Percentiles rank a stretch among this genome's conserved stretches.
These are phyloP conservation scores for Erodium chrysanthum DNA, from an alignment of 441 rosid species.

Conservation along the genomic window DNA sequence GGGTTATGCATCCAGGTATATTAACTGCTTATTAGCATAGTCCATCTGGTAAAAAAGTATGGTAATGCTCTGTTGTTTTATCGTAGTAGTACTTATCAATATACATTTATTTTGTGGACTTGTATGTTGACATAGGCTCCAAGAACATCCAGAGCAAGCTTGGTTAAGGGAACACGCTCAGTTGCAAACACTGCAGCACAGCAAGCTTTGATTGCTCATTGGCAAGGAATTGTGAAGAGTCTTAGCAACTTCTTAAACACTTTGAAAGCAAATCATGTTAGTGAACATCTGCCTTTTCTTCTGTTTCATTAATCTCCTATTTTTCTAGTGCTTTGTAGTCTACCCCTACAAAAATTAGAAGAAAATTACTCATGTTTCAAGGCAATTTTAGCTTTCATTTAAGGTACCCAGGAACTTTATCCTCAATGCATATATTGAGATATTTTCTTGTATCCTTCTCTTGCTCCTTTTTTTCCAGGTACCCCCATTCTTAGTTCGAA, in stretches of 20 bases:
- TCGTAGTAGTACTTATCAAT: not conserved
- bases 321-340: not conserved
- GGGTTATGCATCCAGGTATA: conserved; percentile 96
- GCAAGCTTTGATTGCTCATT: conserved; percentile 90
- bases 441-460: not conserved
- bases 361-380: no score
- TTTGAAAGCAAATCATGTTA: conserved; percentile 68
- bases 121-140: conserved; percentile 59
- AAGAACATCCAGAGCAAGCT: conserved; percentile 96
- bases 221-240: conserved; percentile 98
- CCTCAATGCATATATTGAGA: not conserved
- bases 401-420: not conserved
- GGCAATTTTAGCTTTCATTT: not conserved
- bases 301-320: not conserved
- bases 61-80: not conserved
- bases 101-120: conserved; percentile 6
- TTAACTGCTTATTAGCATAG: conserved; percentile 6
- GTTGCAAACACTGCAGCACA: conserved; percentile 77
- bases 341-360: not conserved
- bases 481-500: conserved; percentile 78
- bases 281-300: conserved; percentile 15
- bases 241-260: conserved; percentile 81
- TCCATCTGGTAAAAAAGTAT: not conserved
- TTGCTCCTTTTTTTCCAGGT: conserved; percentile 34
- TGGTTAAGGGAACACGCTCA: conserved; percentile 86